Conservation (phyloP, 805 yeast species). For the Sungouiozyma intestinalis region DNA sequence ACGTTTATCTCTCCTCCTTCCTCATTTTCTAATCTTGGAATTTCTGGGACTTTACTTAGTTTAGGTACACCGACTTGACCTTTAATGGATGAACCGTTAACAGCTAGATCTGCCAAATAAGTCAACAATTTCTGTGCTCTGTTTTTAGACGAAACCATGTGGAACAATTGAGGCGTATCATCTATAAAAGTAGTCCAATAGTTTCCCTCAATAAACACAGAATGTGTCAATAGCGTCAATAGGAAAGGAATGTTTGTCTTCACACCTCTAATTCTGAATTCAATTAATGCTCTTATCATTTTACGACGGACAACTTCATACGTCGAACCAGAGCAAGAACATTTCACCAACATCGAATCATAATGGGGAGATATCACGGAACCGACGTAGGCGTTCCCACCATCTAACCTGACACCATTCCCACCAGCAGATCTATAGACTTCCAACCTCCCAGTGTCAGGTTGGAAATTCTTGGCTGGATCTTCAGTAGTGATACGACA, state of each 20-base stretch:
- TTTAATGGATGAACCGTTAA: slow-evolving; percentile 90
- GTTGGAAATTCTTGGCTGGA: slow-evolving; percentile 92
- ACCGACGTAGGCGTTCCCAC: slow-evolving; percentile 98
- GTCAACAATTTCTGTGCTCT: slow-evolving; percentile 90
- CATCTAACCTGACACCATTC: slow-evolving; percentile 97
- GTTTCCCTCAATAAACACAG: slow-evolving; percentile 70
- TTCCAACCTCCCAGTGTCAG: slow-evolving; percentile 96
- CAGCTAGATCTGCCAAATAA: slow-evolving; percentile 87
- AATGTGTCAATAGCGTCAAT: slow-evolving; percentile 82
- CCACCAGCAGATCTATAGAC: slow-evolving; percentile 98
- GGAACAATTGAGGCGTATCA: slow-evolving; percentile 93
- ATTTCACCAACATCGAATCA: slow-evolving; percentile 96
- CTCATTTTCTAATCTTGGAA: slow-evolving; percentile 62
- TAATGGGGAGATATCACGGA: slow-evolving; percentile 94
- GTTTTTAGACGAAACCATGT: slow-evolving; percentile 89
- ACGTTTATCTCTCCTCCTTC: slow-evolving; percentile 55
- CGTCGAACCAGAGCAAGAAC: slow-evolving; percentile 94
- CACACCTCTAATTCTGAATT: slow-evolving; percentile 97
- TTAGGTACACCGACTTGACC: slow-evolving; percentile 94
- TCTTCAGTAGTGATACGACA: slow-evolving; percentile 99
- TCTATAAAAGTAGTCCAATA: slow-evolving; percentile 99
- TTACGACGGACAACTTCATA: slow-evolving; percentile 95
- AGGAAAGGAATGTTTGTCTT: slow-evolving; percentile 96
- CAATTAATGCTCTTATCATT: slow-evolving; percentile 94
- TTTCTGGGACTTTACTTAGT: slow-evolving; percentile 58